Conservation (phyloP, 345 rosid species). For the Carallia pectinifolia region DNA sequence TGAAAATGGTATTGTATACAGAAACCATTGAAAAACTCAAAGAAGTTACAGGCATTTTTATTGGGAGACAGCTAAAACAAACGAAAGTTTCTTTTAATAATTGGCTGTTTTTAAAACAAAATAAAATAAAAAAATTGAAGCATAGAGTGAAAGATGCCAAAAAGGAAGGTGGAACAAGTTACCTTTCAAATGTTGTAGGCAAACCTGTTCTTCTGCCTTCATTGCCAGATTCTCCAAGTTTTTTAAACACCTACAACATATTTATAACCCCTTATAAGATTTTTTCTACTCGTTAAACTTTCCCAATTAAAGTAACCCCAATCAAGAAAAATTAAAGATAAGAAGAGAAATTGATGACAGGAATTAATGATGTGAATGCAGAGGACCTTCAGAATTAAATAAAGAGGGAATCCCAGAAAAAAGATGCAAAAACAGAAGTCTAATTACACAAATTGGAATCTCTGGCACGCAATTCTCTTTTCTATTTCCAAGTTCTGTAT, state of each 20-base stretch:
- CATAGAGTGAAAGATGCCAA: slow-evolving; percentile 5
- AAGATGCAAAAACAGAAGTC: not conserved
- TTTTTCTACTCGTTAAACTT: not conserved
- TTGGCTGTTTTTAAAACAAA: not conserved
- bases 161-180: slow-evolving; percentile 11
- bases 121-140: not conserved
- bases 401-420: slow-evolving; percentile 1
- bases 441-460: slow-evolving; percentile 17
- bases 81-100: not conserved
- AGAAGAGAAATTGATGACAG: not conserved
- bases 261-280: not conserved
- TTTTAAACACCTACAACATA: slow-evolving; percentile 8
- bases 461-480: slow-evolving; percentile 6
- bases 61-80: not conserved
- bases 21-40: too few relatives aligned
- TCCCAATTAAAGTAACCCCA: not conserved
- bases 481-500: slow-evolving; percentile 5
- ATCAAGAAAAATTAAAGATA: not conserved
- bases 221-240: slow-evolving; percentile 12
- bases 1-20: too few relatives aligned
- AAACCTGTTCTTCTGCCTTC: slow-evolving; percentile 10
- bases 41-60: too few relatives aligned
- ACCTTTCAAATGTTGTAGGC: slow-evolving; percentile 8
- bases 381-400: not conserved
- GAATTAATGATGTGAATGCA: not conserved